Evolutionary conservation across 805 yeast species (phyloP).

Genomic region (Saturnispora bothae): DNA sequence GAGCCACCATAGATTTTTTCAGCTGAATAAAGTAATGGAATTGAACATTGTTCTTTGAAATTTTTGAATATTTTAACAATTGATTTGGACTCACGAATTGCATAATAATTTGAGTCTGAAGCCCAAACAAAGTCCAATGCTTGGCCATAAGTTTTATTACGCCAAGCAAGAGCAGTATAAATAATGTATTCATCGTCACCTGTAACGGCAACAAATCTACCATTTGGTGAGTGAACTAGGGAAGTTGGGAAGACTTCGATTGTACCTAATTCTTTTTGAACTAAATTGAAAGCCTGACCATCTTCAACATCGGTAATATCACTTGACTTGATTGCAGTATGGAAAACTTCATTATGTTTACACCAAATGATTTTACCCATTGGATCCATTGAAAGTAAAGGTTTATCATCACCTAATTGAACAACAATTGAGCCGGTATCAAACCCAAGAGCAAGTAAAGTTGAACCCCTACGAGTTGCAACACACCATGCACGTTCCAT

Average conservation of each 20-base stretch:
- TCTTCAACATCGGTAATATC: conserved; percentile 55
- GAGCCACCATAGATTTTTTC: conserved; percentile 84
- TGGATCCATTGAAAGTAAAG: conserved; percentile 85
- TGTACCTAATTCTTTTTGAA: conserved; percentile 85
- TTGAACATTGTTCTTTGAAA: conserved; percentile 62
- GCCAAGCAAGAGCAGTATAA: conserved; percentile 96
- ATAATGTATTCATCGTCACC: conserved; percentile 98
- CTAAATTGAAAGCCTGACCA: conserved; percentile 68
- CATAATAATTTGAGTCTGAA: conserved; percentile 78
- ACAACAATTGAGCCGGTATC: conserved; percentile 90
- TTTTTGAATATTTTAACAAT: conserved; percentile 67
- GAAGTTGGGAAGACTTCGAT: conserved; percentile 88
- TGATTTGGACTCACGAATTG: conserved; percentile 61
- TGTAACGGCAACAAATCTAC: conserved; percentile 90
- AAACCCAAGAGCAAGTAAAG: conserved; percentile 82
- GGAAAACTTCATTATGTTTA: conserved; percentile 80
- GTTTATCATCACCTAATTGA: conserved; percentile 89
- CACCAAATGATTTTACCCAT: conserved; percentile 89
- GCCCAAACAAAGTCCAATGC: conserved; percentile 95
- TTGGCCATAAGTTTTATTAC: conserved; percentile 85
- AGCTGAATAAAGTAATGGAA: conserved; percentile 61
- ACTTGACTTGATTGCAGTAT: conserved; percentile 60
- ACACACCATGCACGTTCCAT: conserved; percentile 97
- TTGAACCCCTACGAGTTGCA: conserved; percentile 60
- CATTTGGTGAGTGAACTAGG: conserved; percentile 89